Conservation (phyloP, 148 eudicot genomes). For the Hydrangea macrophylla region DNA sequence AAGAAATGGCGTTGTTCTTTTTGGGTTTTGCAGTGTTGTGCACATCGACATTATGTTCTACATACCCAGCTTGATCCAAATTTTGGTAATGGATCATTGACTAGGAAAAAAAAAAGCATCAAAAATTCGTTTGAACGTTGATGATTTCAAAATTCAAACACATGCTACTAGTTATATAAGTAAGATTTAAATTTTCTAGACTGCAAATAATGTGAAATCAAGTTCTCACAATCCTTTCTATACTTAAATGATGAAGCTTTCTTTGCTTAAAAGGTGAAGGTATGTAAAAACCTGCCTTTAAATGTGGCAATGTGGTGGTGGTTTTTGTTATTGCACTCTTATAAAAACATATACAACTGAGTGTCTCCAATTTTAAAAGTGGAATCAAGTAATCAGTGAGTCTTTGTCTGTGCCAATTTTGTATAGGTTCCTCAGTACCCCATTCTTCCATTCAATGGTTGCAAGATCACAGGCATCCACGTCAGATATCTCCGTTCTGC, state of each 20-base stretch:
- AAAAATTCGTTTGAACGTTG: too few species aligned
- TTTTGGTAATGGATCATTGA: not conserved
- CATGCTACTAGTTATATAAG: not conserved
- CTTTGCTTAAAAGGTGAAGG: not conserved
- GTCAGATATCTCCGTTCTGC: slow-evolving; percentile 65
- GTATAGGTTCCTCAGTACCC: slow-evolving; percentile 63
- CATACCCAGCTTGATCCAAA: not conserved
- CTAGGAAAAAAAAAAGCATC: too few species aligned
- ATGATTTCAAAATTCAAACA: too few species aligned
- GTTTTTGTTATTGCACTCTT: not conserved
- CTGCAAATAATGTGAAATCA: not conserved
- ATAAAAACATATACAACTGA: not conserved
- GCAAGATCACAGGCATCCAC: slow-evolving; percentile 70
- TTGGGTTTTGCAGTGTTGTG: too few species aligned
- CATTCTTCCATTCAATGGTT: slow-evolving; percentile 95
- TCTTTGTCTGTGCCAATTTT: slow-evolving; percentile 3
- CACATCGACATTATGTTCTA: too few species aligned
- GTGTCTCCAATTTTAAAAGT: not conserved
- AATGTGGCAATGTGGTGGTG: not conserved
- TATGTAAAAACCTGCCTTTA: not conserved
- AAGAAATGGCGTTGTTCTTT: too few species aligned
- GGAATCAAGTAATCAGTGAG: not conserved
- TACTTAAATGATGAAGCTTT: not conserved
- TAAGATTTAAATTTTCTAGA: too few species aligned
- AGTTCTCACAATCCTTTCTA: not conserved